Evolutionary conservation across 1,284 basidiomycete species (phyloP).

Genomic region (Sporisorium scitamineum): DNA sequence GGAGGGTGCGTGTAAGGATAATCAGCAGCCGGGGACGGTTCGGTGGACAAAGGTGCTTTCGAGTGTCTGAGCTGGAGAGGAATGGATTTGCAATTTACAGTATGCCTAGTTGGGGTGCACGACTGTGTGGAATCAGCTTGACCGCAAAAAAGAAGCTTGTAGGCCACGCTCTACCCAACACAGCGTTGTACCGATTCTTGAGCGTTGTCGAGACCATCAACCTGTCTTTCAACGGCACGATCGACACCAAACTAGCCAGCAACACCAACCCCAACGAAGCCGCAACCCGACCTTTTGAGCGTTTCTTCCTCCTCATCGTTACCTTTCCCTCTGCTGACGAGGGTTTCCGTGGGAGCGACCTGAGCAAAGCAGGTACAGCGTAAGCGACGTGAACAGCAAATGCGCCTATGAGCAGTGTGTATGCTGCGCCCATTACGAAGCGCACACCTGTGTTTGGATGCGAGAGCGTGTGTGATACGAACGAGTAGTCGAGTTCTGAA

Average conservation of each 20-base stretch:
- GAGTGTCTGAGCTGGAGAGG: background rate
- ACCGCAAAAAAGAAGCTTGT: constrained; percentile 20
- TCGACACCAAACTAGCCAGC: constrained; percentile 26
- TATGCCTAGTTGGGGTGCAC: background rate
- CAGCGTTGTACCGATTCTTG: constrained; percentile 38
- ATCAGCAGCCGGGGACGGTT: constrained; percentile 59
- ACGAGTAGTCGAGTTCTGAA: constrained; percentile 60
- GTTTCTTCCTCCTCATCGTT: background rate
- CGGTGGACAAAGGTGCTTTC: constrained; percentile 53
- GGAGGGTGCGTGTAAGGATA: constrained; percentile 60
- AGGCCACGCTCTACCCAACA: constrained; percentile 18
- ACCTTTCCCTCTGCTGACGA: background rate
- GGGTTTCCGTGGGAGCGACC: background rate
- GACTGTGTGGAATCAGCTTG: background rate
- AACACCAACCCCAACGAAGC: constrained; percentile 7
- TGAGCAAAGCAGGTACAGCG: constrained; percentile 17
- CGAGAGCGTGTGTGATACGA: constrained; percentile 48
- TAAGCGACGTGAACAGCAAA: constrained; percentile 35
- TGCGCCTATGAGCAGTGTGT: constrained; percentile 32
- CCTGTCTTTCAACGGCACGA: constrained; percentile 16
- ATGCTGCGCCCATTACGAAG: constrained; percentile 12
- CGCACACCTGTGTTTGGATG: constrained; percentile 13
- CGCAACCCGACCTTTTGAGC: constrained; percentile 1
- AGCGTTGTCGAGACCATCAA: constrained; percentile 28
- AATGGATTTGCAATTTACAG: background rate